Base-by-base conservation (phyloP, 768 basidiomycete species). In the Mycena crocata region DNA sequence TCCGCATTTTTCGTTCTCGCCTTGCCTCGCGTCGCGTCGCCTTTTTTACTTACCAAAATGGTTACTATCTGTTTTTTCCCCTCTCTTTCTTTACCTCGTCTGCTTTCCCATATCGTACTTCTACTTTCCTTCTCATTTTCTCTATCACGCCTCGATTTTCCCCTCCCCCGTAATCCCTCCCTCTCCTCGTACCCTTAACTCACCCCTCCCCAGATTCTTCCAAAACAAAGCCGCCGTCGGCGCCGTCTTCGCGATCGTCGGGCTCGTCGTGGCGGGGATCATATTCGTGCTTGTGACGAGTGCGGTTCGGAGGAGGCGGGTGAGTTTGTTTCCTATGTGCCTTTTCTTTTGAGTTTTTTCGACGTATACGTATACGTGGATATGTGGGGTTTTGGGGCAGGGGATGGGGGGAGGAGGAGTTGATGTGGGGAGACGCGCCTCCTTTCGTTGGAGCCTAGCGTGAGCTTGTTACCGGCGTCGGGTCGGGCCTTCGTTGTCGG, bases 191-290 rank as follows among this genome's bases (percentile, higher is more conserved):
- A 26, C 9, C 21, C 51, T 52, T 6, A 35, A 3, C 28, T 42
- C 24, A 21, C 21, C 13, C 17, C 21, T 44, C 44, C 34, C 17
- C 67, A 84, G 85, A 45, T 88, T 88, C 75, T 83, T 87, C 71
- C 69, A 79, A 48, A 88, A 88, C 75, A 86, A 75, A 30, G 84
- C 79, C 35, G 86, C 85, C 0, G 84, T 87, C 3, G 84, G 82
- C 1, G 86, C 83, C 23, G 82, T 82, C 0, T 88, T 88, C 73
- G 75, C 84, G 14, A 85, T 83, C 51, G 86, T 84, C 26, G 87
- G 87, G n/a, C 59, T 88, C 50, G 71, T 85, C 61, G 85, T 71
- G 5, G 64, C 82, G 26, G 83, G 75, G 3, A 39, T 87, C 57
- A 15, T 78, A 57, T 65, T 88, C 51, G 75, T 76, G 9, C 56